Base-by-base conservation (phyloP, 1,284 basidiomycete genomes). In the Trametes sp. region DNA sequence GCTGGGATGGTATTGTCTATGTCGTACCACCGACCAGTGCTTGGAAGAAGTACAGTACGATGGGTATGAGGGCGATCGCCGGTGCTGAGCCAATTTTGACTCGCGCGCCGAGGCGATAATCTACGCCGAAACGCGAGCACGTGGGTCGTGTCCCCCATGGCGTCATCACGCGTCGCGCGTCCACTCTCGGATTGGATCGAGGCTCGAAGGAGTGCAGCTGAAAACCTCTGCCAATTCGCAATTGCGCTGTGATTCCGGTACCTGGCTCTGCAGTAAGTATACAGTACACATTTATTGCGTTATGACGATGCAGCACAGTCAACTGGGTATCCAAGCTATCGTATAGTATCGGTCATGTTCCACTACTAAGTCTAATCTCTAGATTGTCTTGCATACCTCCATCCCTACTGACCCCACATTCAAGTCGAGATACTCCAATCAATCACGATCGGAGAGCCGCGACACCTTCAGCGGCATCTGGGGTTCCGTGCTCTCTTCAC, bases 401-500 rank as follows among this genome's bases (percentile, higher is more conserved):
- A 7, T 3, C 38, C 7, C 4, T n/a, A 6, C 38, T n/a, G 16
- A 41, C 10, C 3, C 38, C 14, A n/a, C 7, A 4, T 14, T 19
- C n/a, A n/a, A n/a, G n/a, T n/a, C n/a, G n/a, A 41, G 16, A 6
- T 19, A 41, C 38, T 19, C 16, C 16, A 41, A 41, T 19, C 16
- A n/a, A n/a, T 19, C 13, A n/a, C 14, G 19, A 4, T 19, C 14
- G 7, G 1, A n/a, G 3, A 60, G 35, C 21, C 45, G 35, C 46
- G 41, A 45, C 21, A 66, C 65, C 56, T 61, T 63, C 54, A 70
- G 53, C 1, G 59, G 64, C 58, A 70, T 48, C 56, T 68, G 49
- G 1, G 67, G 41, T 24, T 58, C 52, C 13, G 24, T 21, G 57
- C 56, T 58, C 36, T 54, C 63, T 45, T 35, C 31, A 9, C 65